Evolutionary conservation across 2,329 filamentous ascomycete species (phyloP), one percentile per base, ranked within the genome.

Genomic region (Hymenoscyphus salicellus): DNA sequence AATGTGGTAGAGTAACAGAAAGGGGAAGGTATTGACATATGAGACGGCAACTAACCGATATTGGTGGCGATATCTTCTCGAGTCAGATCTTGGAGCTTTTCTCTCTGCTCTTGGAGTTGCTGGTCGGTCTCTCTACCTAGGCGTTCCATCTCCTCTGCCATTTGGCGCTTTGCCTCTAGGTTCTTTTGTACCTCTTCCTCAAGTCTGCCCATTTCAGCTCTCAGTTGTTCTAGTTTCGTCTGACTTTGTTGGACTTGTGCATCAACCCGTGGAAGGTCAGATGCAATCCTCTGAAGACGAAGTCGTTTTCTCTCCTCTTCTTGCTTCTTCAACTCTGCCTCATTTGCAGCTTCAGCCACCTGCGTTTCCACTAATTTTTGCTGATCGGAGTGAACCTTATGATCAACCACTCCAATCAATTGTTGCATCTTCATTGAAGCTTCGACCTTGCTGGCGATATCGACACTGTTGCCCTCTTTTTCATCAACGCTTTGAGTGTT

Each of bases 121-220:
- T 72, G 69, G 59, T 76, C 75, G n/a, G 74, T 71, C 59, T 77
- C 76, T 60, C 72, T 67, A 2, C 69, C 66, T 55, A 77, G 69
- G 52, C 70, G 71, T 56, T 74, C 72, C 67, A 74, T 74, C 64
- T 77, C 75, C 38, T 77, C 75, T 5, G 72, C 71, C 38, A 76
- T 63, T 63, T 68, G 68, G 30, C 66, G 71, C 65, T 77, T 76
- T 36, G 76, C 75, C n/a, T 72, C 72, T 8, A 75, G 61, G 52
- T 68, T 72, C 60, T 70, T 72, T 57, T 71, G 67, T 26, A 74
- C 66, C 55, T 67, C 69, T 56, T 71, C 72, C 66, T 77, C 74
- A 16, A 74, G 68, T 61, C 67, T 71, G 17, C 72, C 71, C 52
- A 74, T 73, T 62, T 76, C 70, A 23, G 69, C 71, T 58, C 69